Evolutionary conservation across 805 yeast genomes (phyloP), one percentile per base, ranked within the genome.

Genomic region (Yarrowia sp.): DNA sequence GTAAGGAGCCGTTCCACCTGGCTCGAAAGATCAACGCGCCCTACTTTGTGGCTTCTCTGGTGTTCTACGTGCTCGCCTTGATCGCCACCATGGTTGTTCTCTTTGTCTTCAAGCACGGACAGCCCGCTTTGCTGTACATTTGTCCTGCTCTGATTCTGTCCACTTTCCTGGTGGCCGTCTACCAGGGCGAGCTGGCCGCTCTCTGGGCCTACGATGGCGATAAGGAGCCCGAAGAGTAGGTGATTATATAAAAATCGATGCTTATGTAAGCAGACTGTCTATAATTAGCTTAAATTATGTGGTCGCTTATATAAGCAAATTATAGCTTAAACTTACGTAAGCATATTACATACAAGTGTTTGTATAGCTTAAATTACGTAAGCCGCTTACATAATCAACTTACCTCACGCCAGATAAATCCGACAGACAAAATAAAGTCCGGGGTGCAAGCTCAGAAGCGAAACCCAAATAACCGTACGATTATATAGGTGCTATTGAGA

Each of bases 41-140:
- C 0, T 87, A 86, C 72, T 87, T 87, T 73, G 64, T 55, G 1
- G 71, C 79, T 4, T 79, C 85, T 2, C 24, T 87, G n/a, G 43
- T 79, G 1, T 81, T 85, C 12, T 88, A 88, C 73, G 67, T 76
- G 0, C 6, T 79, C n/a, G 88, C 86, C 0, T 73, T 88, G 46
- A 24, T 74, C 0, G 58, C 73, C 0, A 84, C 91, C 0, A 75
- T 82, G 60, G 71, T 69, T 1, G 83, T 80, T 3, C 74, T 83
- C 61, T 76, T 78, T 39, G 63, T 72, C 3, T 83, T 72, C 69
- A 72, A 80, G 1, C 74, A 72, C 12, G 91, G 87, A 0, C 92
- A 88, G 75, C 92, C 92, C 0, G 92, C 92, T 0, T 76, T 89
- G 70, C 73, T 89, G 19, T 88, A 87, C 73, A 75, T 88, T 33